Percentiles rank a stretch among this genome's conserved stretches.
These are phyloP conservation scores for Botryobasidium botryosum DNA, from an alignment of 768 basidiomycete species.

Conservation along the genomic window DNA sequence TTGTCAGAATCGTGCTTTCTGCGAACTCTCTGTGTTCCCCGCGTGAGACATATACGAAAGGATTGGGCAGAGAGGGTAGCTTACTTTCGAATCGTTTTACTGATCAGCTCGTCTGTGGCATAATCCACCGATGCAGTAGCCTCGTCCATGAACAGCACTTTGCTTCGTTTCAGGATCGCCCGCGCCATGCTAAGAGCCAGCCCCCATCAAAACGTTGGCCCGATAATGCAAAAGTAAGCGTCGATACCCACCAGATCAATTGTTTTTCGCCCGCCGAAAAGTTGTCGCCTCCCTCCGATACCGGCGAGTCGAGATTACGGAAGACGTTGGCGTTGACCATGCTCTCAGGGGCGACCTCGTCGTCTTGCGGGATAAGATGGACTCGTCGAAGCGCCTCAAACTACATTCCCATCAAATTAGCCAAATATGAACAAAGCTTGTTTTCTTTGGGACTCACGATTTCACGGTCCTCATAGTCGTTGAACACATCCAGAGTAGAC, in stretches of 20 bases:
- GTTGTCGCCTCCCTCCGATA: slow-evolving; percentile 78
- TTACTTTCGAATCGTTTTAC: slow-evolving; percentile 65
- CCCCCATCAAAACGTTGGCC: neutral
- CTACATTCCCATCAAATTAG: slow-evolving; percentile 22
- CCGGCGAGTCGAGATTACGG: slow-evolving; percentile 52
- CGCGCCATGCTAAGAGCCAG: slow-evolving; percentile 46
- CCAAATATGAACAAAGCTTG: neutral
- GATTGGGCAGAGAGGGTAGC: slow-evolving; percentile 13
- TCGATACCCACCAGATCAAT: slow-evolving; percentile 32
- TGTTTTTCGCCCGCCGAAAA: slow-evolving; percentile 81
- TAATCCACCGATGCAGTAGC: slow-evolving; percentile 39
- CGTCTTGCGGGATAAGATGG: slow-evolving; percentile 45
- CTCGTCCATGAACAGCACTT: slow-evolving; percentile 73
- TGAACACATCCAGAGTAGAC: slow-evolving; percentile 70
- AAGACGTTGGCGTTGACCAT: slow-evolving; percentile 65
- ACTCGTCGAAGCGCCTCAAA: slow-evolving; percentile 74
- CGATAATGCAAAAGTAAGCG: neutral
- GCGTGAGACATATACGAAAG: too few relatives aligned
- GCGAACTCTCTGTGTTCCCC: slow-evolving; percentile 51
- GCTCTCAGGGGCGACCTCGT: slow-evolving; percentile 19
- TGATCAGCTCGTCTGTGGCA: slow-evolving; percentile 75
- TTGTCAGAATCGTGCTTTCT: slow-evolving; percentile 61
- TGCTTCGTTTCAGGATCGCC: slow-evolving; percentile 64
- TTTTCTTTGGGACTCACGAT: slow-evolving; percentile 35
- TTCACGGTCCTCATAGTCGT: slow-evolving; percentile 69